These are phyloP conservation scores for Leccinum boreale DNA, from an alignment of 768 basidiomycete genomes.

Conservation along the genomic window DNA sequence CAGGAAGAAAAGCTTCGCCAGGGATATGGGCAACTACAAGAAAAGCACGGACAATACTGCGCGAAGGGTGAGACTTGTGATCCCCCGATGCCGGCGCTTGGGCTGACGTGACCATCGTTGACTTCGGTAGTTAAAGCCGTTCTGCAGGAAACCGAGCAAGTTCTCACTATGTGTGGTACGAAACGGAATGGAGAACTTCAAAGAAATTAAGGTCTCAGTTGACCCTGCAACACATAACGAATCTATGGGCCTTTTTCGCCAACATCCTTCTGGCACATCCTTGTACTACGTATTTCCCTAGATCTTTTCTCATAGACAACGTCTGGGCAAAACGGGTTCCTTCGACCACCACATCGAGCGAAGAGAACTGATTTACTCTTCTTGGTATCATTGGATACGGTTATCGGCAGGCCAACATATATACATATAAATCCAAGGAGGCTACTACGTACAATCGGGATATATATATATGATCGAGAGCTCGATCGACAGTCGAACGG, in stretches of 20 bases:
- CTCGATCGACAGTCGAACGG: background rate
- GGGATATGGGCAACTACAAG: conserved; percentile 39
- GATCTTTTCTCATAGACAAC: background rate
- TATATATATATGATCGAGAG: background rate
- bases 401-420: background rate
- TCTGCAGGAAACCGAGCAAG: conserved; percentile 44
- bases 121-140: conserved; percentile 35
- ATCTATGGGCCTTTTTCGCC: background rate
- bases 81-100: background rate
- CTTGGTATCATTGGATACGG: background rate
- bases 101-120: conserved; percentile 8
- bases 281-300: background rate
- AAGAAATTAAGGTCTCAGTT: background rate
- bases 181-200: conserved; percentile 35
- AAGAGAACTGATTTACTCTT: background rate
- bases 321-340: background rate
- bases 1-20: conserved; percentile 39
- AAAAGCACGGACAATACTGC: conserved; percentile 40
- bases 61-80: conserved; percentile 33
- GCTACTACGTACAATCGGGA: background rate
- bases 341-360: background rate
- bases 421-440: background rate
- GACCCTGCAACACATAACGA: background rate
- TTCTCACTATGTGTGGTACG: conserved; percentile 42
- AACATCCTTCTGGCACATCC: background rate